phyloP scores from a whole-genome alignment of 345 rosid genomes.

The Pistacia integerrima region DNA sequence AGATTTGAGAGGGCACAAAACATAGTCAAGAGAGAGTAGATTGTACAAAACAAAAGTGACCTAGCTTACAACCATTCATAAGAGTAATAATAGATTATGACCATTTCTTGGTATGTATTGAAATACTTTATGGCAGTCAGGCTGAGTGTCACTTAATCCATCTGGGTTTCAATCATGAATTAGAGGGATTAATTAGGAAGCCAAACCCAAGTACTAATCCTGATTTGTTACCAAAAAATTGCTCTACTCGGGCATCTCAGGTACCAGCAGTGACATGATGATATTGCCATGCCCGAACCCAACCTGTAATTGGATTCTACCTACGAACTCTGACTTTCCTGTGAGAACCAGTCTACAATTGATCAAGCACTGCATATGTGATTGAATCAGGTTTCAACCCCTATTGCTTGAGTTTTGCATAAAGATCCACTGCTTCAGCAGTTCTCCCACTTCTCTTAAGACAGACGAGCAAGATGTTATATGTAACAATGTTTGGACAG shows the following conservation, averaged over 20 bases:
- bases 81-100: too few species aligned
- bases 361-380: constrained; percentile 72
- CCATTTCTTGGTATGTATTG: too few species aligned
- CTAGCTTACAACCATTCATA: too few species aligned
- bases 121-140: too few species aligned
- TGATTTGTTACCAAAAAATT: not conserved
- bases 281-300: constrained; percentile 41
- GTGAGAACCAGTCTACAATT: constrained; percentile 73
- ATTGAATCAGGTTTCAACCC: constrained; percentile 85
- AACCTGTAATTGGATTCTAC: constrained; percentile 86
- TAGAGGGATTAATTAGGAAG: not conserved
- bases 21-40: too few species aligned
- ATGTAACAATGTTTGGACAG: constrained; percentile 83
- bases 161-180: not conserved
- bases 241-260: not conserved
- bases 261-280: not conserved
- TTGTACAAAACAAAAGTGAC: too few species aligned
- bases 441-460: constrained; percentile 82
- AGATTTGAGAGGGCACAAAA: too few species aligned
- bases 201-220: not conserved
- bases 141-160: not conserved
- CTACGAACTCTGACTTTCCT: constrained; percentile 64
- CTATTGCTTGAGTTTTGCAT: constrained; percentile 71
- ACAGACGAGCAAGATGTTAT: constrained; percentile 86
- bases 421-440: constrained; percentile 80